phyloP scores from a whole-genome alignment of 106 monocot genomes.

The Narthecium ossifragum region DNA sequence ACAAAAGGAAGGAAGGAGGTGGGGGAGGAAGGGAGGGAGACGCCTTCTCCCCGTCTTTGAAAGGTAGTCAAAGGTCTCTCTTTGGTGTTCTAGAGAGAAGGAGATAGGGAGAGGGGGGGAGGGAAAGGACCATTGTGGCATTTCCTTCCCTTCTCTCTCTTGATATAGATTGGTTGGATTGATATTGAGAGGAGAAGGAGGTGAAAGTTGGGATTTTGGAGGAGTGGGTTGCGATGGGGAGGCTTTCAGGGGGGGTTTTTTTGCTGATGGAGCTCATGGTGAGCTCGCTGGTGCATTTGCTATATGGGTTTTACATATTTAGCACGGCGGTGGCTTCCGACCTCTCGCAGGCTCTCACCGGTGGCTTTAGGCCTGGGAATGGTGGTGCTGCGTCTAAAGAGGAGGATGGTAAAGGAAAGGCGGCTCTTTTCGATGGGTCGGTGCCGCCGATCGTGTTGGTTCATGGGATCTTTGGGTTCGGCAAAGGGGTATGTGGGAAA shows the following conservation, averaged over 20 bases:
- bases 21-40: no score
- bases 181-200: neutral
- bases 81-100: no score
- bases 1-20: no score
- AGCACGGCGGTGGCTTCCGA: conserved; percentile 81
- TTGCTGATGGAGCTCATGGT: conserved; percentile 45
- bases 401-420: conserved; percentile 10
- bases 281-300: conserved; percentile 59
- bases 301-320: conserved; percentile 79
- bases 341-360: conserved; percentile 43
- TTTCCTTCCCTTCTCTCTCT: no score
- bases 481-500: conserved; percentile 92
- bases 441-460: conserved; percentile 75
- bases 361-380: neutral
- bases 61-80: no score
- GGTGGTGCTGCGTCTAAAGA: conserved; percentile 7
- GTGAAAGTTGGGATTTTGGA: neutral
- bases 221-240: conserved; percentile 25
- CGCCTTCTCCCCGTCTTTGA: no score
- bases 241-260: conserved; percentile 32
- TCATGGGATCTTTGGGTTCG: conserved; percentile 91
- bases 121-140: no score
- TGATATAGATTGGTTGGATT: no score
- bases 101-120: neutral
- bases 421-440: conserved; percentile 9